Percentiles rank a stretch among this genome's conserved stretches.
Evolutionary conservation across 2,329 filamentous ascomycete genomes (phyloP).

Genomic region (Colletotrichum incanum): DNA sequence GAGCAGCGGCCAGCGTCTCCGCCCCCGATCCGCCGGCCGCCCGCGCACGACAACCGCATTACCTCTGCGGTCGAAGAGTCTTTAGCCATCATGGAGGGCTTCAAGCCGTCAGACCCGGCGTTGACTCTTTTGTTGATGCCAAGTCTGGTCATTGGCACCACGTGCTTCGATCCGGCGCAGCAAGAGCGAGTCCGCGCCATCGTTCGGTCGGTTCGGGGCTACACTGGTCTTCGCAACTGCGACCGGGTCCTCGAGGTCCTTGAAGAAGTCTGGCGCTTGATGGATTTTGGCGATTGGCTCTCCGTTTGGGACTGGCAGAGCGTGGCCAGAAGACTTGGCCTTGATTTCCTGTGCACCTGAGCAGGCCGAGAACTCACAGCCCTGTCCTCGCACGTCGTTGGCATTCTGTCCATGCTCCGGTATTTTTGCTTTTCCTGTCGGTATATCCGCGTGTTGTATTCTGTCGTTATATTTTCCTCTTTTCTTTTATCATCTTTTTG

Average conservation of each 20-base stretch:
- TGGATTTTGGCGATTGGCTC: constrained; percentile 71
- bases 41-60: constrained; percentile 66
- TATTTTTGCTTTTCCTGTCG: constrained; percentile 22
- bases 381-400: background rate
- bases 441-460: constrained; percentile 41
- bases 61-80: constrained; percentile 71
- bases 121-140: constrained; percentile 74
- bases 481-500: background rate
- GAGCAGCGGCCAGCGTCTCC: constrained; percentile 56
- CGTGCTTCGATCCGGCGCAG: constrained; percentile 68
- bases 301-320: constrained; percentile 77
- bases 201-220: constrained; percentile 67
- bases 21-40: constrained; percentile 62
- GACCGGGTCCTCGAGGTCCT: constrained; percentile 69
- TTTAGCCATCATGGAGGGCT: constrained; percentile 67
- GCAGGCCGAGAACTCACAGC: constrained; percentile 20
- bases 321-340: constrained; percentile 66
- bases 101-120: constrained; percentile 70
- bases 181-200: constrained; percentile 67
- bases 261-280: constrained; percentile 72
- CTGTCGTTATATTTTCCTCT: constrained; percentile 9
- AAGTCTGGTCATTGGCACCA: constrained; percentile 73
- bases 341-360: constrained; percentile 70
- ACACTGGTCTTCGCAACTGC: constrained; percentile 73
- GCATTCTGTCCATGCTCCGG: background rate